Evolutionary conservation across 2,329 filamentous ascomycete genomes (phyloP), one percentile per base, ranked within the genome.

Genomic region (Ophiobolus disseminans): DNA sequence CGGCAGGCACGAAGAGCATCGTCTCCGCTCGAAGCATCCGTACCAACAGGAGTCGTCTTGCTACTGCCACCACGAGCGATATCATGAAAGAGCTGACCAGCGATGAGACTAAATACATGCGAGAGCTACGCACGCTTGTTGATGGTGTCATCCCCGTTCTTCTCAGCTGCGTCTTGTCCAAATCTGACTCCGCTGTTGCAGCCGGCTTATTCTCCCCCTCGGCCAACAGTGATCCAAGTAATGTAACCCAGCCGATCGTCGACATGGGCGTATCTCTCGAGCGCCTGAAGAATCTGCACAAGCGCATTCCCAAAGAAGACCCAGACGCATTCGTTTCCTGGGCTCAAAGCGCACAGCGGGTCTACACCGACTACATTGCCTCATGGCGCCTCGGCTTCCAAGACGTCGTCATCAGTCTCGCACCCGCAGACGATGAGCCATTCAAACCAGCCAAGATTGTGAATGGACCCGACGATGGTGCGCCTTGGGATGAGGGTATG

Each of bases 101-200:
- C 4, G 94, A 97, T 61, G 94, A 99, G 73, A 78, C 83, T 35
- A 88, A 94, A 59, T 99, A 97, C 68, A 87, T 88, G 74, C 84
- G 92, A 45, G 94, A 99, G 73, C 81, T 99, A 23, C 91, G 91
- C 67, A 97, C 94, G 0, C 76, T 99, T 23, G 92, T 97, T 6
- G 92, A 96, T 62, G 94, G 94, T 46, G 93, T 99, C 17, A 90
- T 99, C 46, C 94, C 94, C 0, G 93, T 97, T 2, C 81, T 99
- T 2, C 77, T 99, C 41, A 90, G 87, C 8, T 90, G 91, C 57
- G 89, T 96, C 7, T 82, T 97, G 10, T 88, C 86, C 8, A 86
- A 89, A 51, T 85, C 85, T 1, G 83, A 86, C 54, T 82, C 83
- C 5, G 82, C 82, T 11, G 79, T 85, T 38, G 82, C 84, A 3